A percentile compares a stretch with the other conserved stretches of the same genome.
Evolutionary conservation across 2,329 filamentous ascomycete genomes (phyloP).

Genomic region (Fusarium subglutinans): DNA sequence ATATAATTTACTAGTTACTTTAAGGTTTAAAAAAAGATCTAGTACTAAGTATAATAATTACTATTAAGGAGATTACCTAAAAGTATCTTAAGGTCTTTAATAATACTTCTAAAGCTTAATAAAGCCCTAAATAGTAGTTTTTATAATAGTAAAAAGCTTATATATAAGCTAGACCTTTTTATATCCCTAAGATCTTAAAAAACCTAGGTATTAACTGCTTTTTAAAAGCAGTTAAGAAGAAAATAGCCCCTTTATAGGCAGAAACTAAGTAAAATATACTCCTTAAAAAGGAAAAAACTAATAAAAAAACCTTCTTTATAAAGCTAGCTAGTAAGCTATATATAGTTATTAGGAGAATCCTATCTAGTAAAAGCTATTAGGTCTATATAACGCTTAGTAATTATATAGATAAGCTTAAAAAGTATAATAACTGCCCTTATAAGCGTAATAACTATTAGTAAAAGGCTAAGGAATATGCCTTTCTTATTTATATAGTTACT

Average conservation of each 20-base stretch:
- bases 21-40: too few relatives aligned
- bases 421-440: background rate
- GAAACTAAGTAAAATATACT: background rate
- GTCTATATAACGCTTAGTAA: background rate
- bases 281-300: background rate
- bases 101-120: too few relatives aligned
- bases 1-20: too few relatives aligned
- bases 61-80: too few relatives aligned
- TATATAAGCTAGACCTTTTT: too few relatives aligned
- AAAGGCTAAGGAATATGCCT: background rate
- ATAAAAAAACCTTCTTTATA: background rate
- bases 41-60: too few relatives aligned
- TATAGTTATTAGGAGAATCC: background rate
- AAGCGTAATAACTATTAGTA: background rate
- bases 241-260: background rate
- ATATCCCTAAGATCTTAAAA: too few relatives aligned
- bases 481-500: background rate
- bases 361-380: background rate
- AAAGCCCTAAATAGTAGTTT: too few relatives aligned
- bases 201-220: too few relatives aligned
- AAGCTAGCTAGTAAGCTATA: background rate
- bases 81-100: too few relatives aligned
- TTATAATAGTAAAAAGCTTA: too few relatives aligned
- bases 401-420: background rate
- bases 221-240: background rate